Evolutionary conservation across 176 grass and related monocot species (phyloP), one percentile per base, ranked within the genome.

Genomic region (Rhipidocladum racemiflorum): DNA sequence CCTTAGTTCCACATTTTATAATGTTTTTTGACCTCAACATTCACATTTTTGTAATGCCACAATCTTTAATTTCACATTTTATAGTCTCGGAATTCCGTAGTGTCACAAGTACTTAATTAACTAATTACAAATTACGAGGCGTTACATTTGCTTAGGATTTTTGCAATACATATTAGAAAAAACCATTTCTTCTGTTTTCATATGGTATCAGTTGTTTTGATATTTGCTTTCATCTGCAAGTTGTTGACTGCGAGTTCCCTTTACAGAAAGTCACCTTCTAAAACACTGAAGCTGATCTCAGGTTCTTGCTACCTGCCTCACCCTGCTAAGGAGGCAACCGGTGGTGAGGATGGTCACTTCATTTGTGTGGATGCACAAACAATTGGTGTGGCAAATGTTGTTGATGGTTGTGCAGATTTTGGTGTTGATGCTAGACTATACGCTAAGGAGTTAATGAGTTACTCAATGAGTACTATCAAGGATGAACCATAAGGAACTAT

Each of bases 261-360:
- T 15, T 48, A 72, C 89, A 99, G 96, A 38, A 95, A 91, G 50
- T 63, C 63, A n/a, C 57, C 77, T 24, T 64, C 65, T 34, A 85
- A 77, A 65, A 72, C 61, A 11, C 42, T 95, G 76, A 99, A 95
- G 85, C 77, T 99, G 28, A 44, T 88, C 6, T 99, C 96, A 69
- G 96, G 92, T 61, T 93, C 96, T 46, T 95, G 96, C 79, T 93
- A 95, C 68, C 89, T 95, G 62, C 96, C 96, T 63, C 96, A 99
- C 78, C 96, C 96, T 29, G 96, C 88, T 63, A 99, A 99, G 89
- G 96, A 91, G 84, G 88, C 85, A 54, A 99, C 96, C 65, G 93
- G 96, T 70, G 96, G 96, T 35, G 96, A 99, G 48, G 96, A 99
- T 87, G 96, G 92, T 15, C 93, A 99, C 87, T 99, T 99, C 51